phyloP scores from a whole-genome alignment of 2,329 filamentous ascomycete species.

The Colletotrichum paranaense region DNA sequence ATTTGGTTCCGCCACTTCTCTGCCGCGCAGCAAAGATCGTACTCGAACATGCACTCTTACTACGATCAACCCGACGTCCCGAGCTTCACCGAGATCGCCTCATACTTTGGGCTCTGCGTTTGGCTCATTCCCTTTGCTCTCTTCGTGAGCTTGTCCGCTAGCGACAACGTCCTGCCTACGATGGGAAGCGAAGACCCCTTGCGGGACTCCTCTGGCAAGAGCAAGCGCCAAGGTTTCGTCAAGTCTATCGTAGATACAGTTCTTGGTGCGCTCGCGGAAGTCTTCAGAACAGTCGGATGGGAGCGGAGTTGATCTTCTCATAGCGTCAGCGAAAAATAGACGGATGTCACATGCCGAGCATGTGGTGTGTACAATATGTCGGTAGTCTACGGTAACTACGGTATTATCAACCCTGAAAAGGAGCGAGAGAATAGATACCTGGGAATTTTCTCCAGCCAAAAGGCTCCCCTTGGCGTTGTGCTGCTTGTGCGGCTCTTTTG shows the following conservation, averaged over 20 bases:
- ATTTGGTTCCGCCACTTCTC: constrained; percentile 97
- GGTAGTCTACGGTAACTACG: not conserved
- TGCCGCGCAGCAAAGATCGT: constrained; percentile 65
- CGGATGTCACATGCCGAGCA: not conserved
- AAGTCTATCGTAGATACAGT: constrained; percentile 73
- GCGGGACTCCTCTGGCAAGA: constrained; percentile 57
- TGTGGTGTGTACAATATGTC: constrained; percentile 11
- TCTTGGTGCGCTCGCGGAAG: constrained; percentile 62
- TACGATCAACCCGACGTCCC: constrained; percentile 76
- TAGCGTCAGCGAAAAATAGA: not conserved
- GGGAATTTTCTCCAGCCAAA: not conserved
- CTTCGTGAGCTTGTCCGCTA: constrained; percentile 93
- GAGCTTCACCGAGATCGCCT: constrained; percentile 92
- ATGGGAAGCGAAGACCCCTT: constrained; percentile 80
- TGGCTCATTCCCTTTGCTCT: constrained; percentile 97
- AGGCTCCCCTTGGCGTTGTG: not conserved
- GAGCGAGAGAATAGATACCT: constrained; percentile 10
- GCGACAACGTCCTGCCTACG: constrained; percentile 93
- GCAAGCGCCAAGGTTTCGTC: constrained; percentile 71
- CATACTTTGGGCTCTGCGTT: constrained; percentile 95
- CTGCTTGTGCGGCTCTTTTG: not conserved
- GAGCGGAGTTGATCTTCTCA: constrained; percentile 31
- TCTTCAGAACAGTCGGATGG: constrained; percentile 40
- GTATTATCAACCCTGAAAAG: not conserved
- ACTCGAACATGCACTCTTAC: constrained; percentile 67